Conservation (phyloP, 257 asterid species). For the Jacaranda mimosifolia region DNA sequence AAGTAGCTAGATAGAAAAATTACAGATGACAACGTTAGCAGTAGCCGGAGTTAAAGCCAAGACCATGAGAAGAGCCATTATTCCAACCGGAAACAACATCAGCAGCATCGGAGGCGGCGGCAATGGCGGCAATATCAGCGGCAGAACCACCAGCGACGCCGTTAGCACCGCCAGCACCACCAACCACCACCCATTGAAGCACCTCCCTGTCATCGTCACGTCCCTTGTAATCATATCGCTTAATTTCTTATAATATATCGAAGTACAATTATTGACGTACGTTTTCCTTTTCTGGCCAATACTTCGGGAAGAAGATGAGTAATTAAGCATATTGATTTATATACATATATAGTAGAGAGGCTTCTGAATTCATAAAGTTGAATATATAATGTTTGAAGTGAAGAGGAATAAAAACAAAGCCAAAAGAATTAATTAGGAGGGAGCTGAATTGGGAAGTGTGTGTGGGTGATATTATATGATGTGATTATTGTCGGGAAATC, state of each 20-base stretch:
- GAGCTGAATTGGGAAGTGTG: conserved; percentile 15
- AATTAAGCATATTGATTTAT: too few species aligned
- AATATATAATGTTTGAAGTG: too few species aligned
- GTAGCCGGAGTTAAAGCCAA: conserved; percentile 56
- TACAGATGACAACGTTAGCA: conserved; percentile 23
- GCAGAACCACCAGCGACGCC: conserved; percentile 49
- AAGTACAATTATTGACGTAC: too few species aligned
- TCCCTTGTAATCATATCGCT: neutral
- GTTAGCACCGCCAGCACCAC: conserved; percentile 45
- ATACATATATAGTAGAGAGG: too few species aligned
- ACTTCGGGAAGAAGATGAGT: too few species aligned
- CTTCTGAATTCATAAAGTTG: too few species aligned
- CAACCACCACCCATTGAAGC: conserved; percentile 51
- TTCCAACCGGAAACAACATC: conserved; percentile 65
- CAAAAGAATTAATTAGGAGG: too few species aligned
- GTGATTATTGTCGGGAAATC: conserved; percentile 41
- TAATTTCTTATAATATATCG: neutral
- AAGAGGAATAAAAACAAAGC: too few species aligned
- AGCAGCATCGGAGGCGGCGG: conserved; percentile 63
- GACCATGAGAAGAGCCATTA: conserved; percentile 61
- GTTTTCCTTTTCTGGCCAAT: too few species aligned
- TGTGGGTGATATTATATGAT: conserved; percentile 9
- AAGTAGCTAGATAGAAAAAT: conserved; percentile 24
- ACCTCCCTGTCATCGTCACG: conserved; percentile 12
- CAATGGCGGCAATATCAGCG: conserved; percentile 56